Conservation (phyloP, 768 basidiomycete genomes). For the Fomitopsis serialis region DNA sequence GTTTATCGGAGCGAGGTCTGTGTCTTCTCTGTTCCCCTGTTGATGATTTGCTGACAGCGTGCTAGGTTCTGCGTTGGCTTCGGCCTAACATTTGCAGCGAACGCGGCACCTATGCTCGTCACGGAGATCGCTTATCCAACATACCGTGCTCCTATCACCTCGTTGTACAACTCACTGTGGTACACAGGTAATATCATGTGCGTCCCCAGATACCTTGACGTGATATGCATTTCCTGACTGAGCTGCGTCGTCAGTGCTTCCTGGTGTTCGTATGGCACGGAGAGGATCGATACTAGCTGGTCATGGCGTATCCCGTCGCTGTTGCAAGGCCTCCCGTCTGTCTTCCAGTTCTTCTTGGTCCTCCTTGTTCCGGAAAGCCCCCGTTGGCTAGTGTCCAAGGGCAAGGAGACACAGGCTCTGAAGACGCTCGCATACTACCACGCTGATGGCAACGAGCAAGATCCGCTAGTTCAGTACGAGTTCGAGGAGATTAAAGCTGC, state of each 20-base stretch:
- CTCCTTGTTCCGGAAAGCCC: slow-evolving; percentile 80
- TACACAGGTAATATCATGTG: slow-evolving; percentile 78
- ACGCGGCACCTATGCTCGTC: slow-evolving; percentile 75
- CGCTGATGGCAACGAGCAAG: too few relatives aligned
- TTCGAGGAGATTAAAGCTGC: slow-evolving; percentile 81
- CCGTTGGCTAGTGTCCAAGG: slow-evolving; percentile 76
- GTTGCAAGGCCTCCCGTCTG: slow-evolving; percentile 65
- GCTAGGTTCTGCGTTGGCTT: slow-evolving; percentile 36
- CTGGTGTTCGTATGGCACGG: slow-evolving; percentile 81
- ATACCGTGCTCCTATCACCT: slow-evolving; percentile 76
- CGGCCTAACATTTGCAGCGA: slow-evolving; percentile 41
- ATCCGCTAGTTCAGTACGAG: too few relatives aligned
- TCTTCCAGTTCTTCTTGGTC: slow-evolving; percentile 61
- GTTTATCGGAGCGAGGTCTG: slow-evolving; percentile 39
- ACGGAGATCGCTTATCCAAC: slow-evolving; percentile 82
- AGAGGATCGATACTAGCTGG: slow-evolving; percentile 63
- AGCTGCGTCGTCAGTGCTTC: slow-evolving; percentile 36
- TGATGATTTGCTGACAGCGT: slow-evolving; percentile 3
- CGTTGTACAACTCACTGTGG: slow-evolving; percentile 82
- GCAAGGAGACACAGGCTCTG: slow-evolving; percentile 63
- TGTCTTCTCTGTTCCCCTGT: not conserved
- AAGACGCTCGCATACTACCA: too few relatives aligned
- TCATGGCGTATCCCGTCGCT: slow-evolving; percentile 80
- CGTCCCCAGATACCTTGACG: slow-evolving; percentile 20
- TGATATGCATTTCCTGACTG: not conserved